Evolutionary conservation across 2,329 filamentous ascomycete genomes (phyloP).

Genomic region (Colletotrichum sansevieriae): DNA sequence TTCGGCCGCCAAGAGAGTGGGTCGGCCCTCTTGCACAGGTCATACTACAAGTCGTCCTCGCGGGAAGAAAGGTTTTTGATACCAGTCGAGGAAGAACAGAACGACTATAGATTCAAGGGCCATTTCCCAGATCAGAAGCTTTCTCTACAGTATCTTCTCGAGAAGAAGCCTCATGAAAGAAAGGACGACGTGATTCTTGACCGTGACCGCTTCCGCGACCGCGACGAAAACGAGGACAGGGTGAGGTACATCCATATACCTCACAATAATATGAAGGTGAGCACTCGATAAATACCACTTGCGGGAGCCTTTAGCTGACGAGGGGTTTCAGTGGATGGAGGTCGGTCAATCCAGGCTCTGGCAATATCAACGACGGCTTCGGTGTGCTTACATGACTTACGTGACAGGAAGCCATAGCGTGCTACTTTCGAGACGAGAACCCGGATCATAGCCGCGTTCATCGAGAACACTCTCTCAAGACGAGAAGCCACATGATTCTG

Average conservation of each 20-base stretch:
- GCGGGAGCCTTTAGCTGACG: background rate
- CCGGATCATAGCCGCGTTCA: slow-evolving; percentile 32
- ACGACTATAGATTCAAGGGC: slow-evolving; percentile 4
- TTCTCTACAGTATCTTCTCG: background rate
- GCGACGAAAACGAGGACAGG: background rate
- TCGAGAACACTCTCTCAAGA: slow-evolving; percentile 24
- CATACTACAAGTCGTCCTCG: background rate
- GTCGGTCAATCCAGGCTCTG: slow-evolving; percentile 7
- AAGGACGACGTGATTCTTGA: background rate
- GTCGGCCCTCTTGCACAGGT: background rate
- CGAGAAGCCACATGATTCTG: slow-evolving; percentile 46
- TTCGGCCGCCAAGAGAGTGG: too few relatives aligned
- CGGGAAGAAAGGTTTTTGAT: background rate
- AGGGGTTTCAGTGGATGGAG: slow-evolving; percentile 31
- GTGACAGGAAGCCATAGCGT: slow-evolving; percentile 46
- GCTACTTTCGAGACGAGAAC: slow-evolving; percentile 46
- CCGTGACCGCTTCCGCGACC: background rate
- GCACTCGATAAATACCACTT: slow-evolving; percentile 7
- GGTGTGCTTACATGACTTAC: background rate
- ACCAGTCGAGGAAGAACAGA: background rate
- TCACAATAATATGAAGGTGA: slow-evolving; percentile 50
- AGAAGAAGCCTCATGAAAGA: background rate
- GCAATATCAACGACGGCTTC: too few relatives aligned
- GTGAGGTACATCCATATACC: slow-evolving; percentile 49
- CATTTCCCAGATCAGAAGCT: slow-evolving; percentile 8